Conservation (phyloP, 2,329 filamentous ascomycete species). For the Colletotrichum cereale region DNA sequence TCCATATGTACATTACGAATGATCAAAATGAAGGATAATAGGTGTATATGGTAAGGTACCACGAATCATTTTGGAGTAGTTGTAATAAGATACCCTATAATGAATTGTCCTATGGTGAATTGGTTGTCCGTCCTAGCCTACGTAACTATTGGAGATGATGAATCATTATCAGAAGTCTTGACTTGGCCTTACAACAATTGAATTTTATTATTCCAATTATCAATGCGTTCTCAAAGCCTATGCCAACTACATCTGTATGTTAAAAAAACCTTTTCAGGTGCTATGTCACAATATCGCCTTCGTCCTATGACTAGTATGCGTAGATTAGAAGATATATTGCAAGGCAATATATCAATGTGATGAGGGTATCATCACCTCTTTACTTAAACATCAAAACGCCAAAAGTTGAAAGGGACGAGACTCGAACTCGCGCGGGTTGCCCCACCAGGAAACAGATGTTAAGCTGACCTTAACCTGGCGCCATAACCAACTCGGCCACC, state of each 20-base stretch:
- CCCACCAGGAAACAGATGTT: conserved; percentile 28
- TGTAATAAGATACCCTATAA: conserved; percentile 4
- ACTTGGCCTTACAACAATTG: too few relatives aligned
- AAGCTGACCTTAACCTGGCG: conserved; percentile 28
- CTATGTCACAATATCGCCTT: too few relatives aligned
- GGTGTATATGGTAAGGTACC: neutral
- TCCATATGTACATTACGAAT: conserved; percentile 13
- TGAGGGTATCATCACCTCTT: neutral
- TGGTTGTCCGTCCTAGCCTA: too few relatives aligned
- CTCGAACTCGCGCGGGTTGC: conserved; percentile 28
- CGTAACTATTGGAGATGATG: too few relatives aligned
- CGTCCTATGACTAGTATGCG: too few relatives aligned
- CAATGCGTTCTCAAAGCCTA: too few relatives aligned
- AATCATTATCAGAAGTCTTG: neutral
- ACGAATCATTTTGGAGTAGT: neutral
- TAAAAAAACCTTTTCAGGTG: too few relatives aligned
- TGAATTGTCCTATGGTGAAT: neutral
- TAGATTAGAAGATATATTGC: too few relatives aligned
- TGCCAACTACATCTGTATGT: too few relatives aligned
- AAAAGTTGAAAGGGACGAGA: conserved; percentile 24
- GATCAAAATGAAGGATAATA: neutral
- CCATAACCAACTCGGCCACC: conserved; percentile 28
- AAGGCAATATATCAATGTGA: too few relatives aligned
- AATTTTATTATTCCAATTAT: too few relatives aligned
- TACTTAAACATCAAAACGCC: rapidly evolving